Percentiles rank a stretch among this genome's conserved stretches.
Conservation (phyloP, 352 stramenopile species). For the Pythium guiyangense region DNA sequence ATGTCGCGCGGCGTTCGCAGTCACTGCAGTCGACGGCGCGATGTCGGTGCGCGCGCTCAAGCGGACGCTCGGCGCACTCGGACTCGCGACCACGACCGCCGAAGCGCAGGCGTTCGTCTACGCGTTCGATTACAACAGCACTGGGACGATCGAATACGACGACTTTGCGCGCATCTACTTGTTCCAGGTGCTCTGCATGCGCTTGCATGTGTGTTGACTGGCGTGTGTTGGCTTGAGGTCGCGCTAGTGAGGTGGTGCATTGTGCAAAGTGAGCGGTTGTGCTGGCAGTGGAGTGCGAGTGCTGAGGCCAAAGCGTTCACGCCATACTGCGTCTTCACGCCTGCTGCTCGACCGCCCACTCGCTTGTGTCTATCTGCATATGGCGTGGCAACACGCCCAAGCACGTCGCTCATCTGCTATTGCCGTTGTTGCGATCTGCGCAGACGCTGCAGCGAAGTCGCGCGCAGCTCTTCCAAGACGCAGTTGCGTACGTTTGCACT, state of each 20-base stretch:
- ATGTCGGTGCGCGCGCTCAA: slow-evolving; percentile 32
- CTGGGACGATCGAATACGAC: slow-evolving; percentile 19
- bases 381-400: too few relatives aligned
- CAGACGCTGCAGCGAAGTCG: slow-evolving; percentile 23
- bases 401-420: too few relatives aligned
- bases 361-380: neutral
- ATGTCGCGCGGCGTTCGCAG: slow-evolving; percentile 19
- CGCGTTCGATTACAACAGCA: slow-evolving; percentile 40
- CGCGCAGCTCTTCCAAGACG: slow-evolving; percentile 19
- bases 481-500: slow-evolving; percentile 21
- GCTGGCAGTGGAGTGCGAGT: too few relatives aligned
- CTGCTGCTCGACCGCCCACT: too few relatives aligned
- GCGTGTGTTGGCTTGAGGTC: too few relatives aligned
- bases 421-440: too few relatives aligned
- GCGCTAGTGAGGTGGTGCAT: too few relatives aligned
- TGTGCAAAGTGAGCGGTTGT: too few relatives aligned
- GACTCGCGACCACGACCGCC: slow-evolving; percentile 15
- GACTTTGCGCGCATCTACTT: slow-evolving; percentile 45
- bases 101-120: slow-evolving; percentile 33
- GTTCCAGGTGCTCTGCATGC: slow-evolving; percentile 27
- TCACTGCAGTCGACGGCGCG: slow-evolving; percentile 11
- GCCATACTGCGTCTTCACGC: too few relatives aligned
- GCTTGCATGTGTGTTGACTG: too few relatives aligned
- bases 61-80: slow-evolving; percentile 25
- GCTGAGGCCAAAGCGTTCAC: too few relatives aligned